Percentiles rank a stretch among this genome's conserved stretches.
Evolutionary conservation across 225 moss, liverwort and hornwort species (phyloP).

Genomic region (Anthoceros angustus): DNA sequence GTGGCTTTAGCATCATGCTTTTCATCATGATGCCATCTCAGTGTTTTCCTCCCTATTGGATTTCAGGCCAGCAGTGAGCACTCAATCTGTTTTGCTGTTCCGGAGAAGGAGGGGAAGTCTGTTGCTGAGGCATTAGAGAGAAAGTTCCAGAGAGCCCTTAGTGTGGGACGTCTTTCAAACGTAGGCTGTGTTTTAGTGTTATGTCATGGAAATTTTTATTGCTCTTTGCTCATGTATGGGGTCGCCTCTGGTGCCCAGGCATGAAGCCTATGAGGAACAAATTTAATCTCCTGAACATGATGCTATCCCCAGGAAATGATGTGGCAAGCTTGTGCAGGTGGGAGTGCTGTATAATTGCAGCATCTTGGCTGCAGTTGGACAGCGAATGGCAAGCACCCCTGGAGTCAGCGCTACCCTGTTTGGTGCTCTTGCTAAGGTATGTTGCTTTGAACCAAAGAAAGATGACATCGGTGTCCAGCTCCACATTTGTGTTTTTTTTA

Average conservation of each 20-base stretch:
- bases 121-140: conserved; percentile 68
- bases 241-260: neutral
- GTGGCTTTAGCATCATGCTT: neutral
- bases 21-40: neutral
- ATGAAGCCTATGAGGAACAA: neutral
- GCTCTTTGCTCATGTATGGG: neutral
- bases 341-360: conserved; percentile 60
- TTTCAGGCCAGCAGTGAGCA: conserved; percentile 96
- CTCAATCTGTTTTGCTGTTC: conserved; percentile 92
- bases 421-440: conserved; percentile 93
- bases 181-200: conserved; percentile 13
- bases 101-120: conserved; percentile 43
- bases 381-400: conserved; percentile 97
- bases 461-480: neutral
- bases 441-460: neutral
- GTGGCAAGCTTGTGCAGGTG: conserved; percentile 28
- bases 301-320: neutral
- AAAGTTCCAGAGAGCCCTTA: conserved; percentile 63
- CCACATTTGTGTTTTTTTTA: neutral
- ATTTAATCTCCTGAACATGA: too few relatives aligned
- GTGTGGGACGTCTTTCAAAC: conserved; percentile 76
- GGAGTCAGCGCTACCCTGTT: conserved; percentile 98
- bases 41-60: too few relatives aligned
- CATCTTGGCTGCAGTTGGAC: conserved; percentile 96
- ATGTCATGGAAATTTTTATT: neutral